A percentile compares a stretch with the other conserved stretches of the same genome.
Evolutionary conservation across 2,329 filamentous ascomycete species (phyloP).

Genomic region (Helotiales sp.): DNA sequence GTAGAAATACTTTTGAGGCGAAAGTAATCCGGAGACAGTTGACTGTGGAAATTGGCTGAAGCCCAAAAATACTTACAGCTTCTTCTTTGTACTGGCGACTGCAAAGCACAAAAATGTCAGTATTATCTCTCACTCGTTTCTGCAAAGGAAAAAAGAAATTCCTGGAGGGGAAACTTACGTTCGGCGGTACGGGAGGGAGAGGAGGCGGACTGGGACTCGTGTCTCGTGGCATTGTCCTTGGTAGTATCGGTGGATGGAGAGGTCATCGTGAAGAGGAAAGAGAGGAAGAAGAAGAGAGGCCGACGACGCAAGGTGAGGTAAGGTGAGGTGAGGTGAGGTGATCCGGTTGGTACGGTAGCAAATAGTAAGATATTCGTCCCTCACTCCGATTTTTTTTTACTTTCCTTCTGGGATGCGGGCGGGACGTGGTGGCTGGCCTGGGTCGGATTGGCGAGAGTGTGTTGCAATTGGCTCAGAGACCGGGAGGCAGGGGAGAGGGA

Average conservation of each 20-base stretch:
- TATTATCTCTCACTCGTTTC: neutral
- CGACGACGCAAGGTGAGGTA: slow-evolving; percentile 21
- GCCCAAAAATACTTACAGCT: slow-evolving; percentile 49
- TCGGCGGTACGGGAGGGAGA: slow-evolving; percentile 41
- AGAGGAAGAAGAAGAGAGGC: slow-evolving; percentile 27
- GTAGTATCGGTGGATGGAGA: slow-evolving; percentile 21
- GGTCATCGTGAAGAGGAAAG: slow-evolving; percentile 42
- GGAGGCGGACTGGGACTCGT: slow-evolving; percentile 41
- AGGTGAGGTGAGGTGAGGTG: slow-evolving; percentile 29
- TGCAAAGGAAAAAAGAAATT: neutral
- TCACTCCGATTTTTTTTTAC: neutral
- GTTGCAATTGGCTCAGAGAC: neutral
- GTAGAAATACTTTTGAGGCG: neutral
- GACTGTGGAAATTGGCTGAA: neutral
- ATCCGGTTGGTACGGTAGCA: slow-evolving; percentile 24
- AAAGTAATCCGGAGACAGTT: neutral
- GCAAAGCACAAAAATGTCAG: slow-evolving; percentile 10
- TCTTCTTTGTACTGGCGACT: slow-evolving; percentile 62
- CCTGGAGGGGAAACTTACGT: slow-evolving; percentile 12
- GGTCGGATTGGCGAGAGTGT: neutral
- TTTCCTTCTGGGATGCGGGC: slow-evolving; percentile 12
- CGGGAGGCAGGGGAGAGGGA: slow-evolving; percentile 7
- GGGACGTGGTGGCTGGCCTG: neutral
- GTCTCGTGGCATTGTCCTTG: slow-evolving; percentile 42
- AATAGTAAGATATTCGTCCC: slow-evolving; percentile 28